Percentiles rank a stretch among this genome's conserved stretches.
phyloP scores from a whole-genome alignment of 2,329 filamentous ascomycete species.

The Aspergillus versicolor region DNA sequence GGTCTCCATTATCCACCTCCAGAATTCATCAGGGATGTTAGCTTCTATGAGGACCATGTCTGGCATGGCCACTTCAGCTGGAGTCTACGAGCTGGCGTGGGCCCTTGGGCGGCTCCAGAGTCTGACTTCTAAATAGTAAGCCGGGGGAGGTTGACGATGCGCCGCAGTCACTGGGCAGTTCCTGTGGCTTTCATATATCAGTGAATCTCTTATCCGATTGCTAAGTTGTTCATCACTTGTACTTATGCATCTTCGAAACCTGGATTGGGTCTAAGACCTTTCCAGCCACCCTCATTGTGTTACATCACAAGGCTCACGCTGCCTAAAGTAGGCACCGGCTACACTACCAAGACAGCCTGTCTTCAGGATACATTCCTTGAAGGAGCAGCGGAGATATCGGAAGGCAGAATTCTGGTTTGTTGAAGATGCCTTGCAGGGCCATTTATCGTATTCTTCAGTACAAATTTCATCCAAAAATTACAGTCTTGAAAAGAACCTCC shows the following conservation, averaged over 20 bases:
- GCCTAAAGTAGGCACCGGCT: constrained; percentile 4
- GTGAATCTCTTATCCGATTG: neutral
- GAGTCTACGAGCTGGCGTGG: neutral
- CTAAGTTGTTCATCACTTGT: no score
- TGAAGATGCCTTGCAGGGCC: neutral
- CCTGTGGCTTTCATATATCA: neutral
- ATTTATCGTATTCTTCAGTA: neutral
- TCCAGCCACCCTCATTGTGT: neutral
- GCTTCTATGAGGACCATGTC: neutral
- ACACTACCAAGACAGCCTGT: neutral
- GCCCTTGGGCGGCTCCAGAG: neutral
- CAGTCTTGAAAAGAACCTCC: neutral
- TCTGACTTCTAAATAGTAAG: neutral
- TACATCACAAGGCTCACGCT: neutral
- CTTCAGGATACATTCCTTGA: neutral
- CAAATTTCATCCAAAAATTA: neutral
- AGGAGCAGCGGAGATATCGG: neutral
- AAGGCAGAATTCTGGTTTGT: neutral
- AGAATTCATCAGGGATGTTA: neutral
- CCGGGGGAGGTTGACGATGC: neutral
- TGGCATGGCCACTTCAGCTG: neutral
- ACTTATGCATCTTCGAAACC: no score
- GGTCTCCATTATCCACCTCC: neutral
- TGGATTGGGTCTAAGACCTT: neutral
- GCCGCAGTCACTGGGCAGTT: no score